Evolutionary conservation across 768 basidiomycete species (phyloP).

Genomic region (Panellus pusillus): DNA sequence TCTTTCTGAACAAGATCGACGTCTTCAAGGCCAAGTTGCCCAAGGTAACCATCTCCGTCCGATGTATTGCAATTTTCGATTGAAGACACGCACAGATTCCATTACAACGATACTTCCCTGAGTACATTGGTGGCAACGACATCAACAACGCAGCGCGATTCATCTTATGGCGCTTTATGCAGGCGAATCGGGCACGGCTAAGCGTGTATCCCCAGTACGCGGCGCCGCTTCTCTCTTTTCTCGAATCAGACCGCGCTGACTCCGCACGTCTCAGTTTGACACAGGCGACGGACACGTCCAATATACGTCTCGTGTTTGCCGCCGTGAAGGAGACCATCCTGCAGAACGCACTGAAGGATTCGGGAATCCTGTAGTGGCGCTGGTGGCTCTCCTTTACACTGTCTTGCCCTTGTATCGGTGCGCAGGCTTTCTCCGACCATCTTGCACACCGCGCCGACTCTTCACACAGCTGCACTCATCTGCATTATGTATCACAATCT

Average conservation of each 20-base stretch:
- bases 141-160: constrained; percentile 78
- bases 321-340: constrained; percentile 93
- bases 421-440: background rate
- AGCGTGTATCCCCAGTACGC: constrained; percentile 62
- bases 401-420: constrained; percentile 17
- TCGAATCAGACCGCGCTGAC: background rate
- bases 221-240: background rate
- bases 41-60: constrained; percentile 32
- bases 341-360: constrained; percentile 84
- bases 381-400: background rate
- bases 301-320: constrained; percentile 79
- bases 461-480: background rate
- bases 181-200: constrained; percentile 53
- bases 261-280: constrained; percentile 55
- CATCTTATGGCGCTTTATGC: constrained; percentile 77
- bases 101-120: constrained; percentile 46
- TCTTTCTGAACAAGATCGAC: constrained; percentile 94
- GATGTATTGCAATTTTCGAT: background rate
- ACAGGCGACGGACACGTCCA: constrained; percentile 86
- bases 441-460: background rate
- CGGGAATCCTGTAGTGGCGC: constrained; percentile 63
- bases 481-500: constrained; percentile 16
- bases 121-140: constrained; percentile 54
- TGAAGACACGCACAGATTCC: constrained; percentile 30
- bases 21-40: constrained; percentile 88